Percentiles rank a stretch among this genome's conserved stretches.
Conservation (phyloP, 257 asterid genomes). For the Plantago elongata region DNA sequence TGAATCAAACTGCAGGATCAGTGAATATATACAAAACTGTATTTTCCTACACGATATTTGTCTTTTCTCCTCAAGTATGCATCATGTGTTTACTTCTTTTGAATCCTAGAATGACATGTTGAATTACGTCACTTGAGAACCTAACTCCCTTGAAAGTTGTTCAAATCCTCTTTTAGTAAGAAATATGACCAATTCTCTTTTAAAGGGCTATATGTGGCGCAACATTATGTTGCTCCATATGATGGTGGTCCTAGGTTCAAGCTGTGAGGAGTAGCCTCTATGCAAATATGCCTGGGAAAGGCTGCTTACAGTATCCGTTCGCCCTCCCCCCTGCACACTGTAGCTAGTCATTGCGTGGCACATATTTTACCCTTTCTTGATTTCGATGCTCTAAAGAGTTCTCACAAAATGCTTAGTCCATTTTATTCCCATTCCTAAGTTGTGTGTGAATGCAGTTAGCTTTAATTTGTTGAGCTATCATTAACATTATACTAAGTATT, state of each 20-base stretch:
- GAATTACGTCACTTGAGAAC: constrained; percentile 1
- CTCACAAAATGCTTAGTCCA: neutral
- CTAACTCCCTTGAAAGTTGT: neutral
- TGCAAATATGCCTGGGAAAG: no score
- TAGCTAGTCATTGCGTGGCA: no score
- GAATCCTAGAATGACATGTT: neutral
- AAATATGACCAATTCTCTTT: neutral
- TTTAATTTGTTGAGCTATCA: neutral
- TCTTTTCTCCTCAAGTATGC: constrained; percentile 5
- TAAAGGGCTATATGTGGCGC: no score
- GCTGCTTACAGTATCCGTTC: no score
- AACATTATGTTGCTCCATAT: no score
- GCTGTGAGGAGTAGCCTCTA: no score
- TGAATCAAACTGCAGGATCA: constrained; percentile 1
- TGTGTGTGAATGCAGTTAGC: neutral
- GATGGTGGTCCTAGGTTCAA: no score
- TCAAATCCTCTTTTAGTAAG: neutral
- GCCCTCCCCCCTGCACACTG: no score
- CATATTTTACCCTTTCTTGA: no score
- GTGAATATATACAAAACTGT: neutral
- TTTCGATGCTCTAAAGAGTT: neutral
- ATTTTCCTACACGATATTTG: neutral
- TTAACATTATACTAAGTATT: constrained; percentile 1
- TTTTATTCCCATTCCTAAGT: constrained; percentile 9
- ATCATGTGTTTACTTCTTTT: neutral